Percentiles rank a stretch among this genome's conserved stretches.
phyloP scores from a whole-genome alignment of 1,284 basidiomycete genomes.

The Ustilago hordei region DNA sequence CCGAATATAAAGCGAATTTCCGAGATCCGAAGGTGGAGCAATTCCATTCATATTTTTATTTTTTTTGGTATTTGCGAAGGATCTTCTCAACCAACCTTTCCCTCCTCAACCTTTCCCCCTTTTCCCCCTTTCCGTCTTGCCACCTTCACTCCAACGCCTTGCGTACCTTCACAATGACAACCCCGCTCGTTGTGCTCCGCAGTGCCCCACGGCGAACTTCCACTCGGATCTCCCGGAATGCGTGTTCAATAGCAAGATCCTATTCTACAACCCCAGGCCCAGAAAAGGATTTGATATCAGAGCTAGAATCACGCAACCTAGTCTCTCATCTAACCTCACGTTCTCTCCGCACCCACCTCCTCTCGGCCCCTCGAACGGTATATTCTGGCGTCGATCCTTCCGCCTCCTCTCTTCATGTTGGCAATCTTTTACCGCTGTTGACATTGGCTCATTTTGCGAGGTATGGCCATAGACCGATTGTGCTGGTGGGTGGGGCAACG shows the following conservation, averaged over 20 bases:
- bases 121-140: neutral
- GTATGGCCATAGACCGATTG: slow-evolving; percentile 76
- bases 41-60: slow-evolving; percentile 12
- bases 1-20: neutral
- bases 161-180: neutral
- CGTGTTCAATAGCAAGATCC: no score
- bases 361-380: slow-evolving; percentile 71
- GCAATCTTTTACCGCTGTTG: slow-evolving; percentile 90
- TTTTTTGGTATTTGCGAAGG: neutral
- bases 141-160: neutral
- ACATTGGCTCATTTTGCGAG: slow-evolving; percentile 87
- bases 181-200: neutral
- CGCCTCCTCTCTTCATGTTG: slow-evolving; percentile 87
- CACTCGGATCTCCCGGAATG: neutral
- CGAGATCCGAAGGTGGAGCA: slow-evolving; percentile 22
- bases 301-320: slow-evolving; percentile 45
- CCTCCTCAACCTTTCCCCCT: neutral
- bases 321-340: slow-evolving; percentile 54
- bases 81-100: neutral
- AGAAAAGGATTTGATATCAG: slow-evolving; percentile 23
- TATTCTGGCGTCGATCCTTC: slow-evolving; percentile 95
- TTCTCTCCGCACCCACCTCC: slow-evolving; percentile 32
- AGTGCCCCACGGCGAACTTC: neutral
- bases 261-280: neutral
- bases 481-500: slow-evolving; percentile 85